A percentile compares a stretch with the other conserved stretches of the same genome.
Evolutionary conservation across 2,329 filamentous ascomycete genomes (phyloP).

Genomic region (Hypoxylon sp.): DNA sequence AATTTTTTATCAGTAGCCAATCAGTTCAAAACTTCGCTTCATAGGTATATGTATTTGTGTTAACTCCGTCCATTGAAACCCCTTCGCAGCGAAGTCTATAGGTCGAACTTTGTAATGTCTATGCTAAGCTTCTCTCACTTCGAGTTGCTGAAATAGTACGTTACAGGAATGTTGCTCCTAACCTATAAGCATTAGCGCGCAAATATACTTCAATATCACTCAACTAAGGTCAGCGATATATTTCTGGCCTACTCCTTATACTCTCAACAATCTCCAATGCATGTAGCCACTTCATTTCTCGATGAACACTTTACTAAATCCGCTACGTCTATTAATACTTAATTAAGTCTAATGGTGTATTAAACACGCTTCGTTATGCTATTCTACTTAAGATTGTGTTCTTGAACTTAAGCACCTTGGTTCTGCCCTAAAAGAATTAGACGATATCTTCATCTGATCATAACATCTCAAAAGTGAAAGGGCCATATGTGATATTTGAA

Average conservation of each 20-base stretch:
- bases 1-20: not conserved
- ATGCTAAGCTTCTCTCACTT: not conserved
- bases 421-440: too few relatives aligned
- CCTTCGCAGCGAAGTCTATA: not conserved
- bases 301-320: too few relatives aligned
- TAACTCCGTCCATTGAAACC: not conserved
- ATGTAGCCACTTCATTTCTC: too few relatives aligned
- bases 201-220: not conserved
- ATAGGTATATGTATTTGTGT: not conserved
- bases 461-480: too few relatives aligned
- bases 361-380: too few relatives aligned
- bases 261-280: too few relatives aligned
- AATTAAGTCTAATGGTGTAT: too few relatives aligned
- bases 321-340: too few relatives aligned
- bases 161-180: not conserved
- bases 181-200: not conserved
- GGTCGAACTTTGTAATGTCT: not conserved
- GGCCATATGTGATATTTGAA: too few relatives aligned
- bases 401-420: too few relatives aligned
- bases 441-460: too few relatives aligned
- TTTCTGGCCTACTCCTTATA: not conserved
- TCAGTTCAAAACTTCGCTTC: not conserved
- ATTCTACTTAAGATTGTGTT: too few relatives aligned
- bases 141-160: not conserved
- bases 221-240: not conserved